Base-by-base conservation (phyloP, 129 eudicot species). In the Deinandra increscens region DNA sequence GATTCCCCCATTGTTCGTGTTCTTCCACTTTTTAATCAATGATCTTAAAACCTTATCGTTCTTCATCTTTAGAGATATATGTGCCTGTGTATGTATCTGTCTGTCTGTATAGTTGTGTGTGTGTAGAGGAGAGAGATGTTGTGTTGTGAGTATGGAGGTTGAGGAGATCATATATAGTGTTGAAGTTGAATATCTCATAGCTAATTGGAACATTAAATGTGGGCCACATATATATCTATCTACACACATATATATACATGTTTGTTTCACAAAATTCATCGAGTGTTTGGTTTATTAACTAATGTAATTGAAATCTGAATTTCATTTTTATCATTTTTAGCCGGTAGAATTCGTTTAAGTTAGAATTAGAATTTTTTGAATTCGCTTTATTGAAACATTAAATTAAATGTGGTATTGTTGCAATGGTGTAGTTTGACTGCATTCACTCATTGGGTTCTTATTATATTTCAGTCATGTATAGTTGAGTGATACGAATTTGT, bases 21-120 rank as follows among this genome's bases (percentile, higher is more conserved):
- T 80, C 64, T 58, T 68, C 72, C 84, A 74, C 84, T 75, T 80
- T 65, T 64, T 80, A 44, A 64, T 50, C 76, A 62, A 70, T 39
- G 74, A 69, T 61, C 70, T 75, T 14, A 80, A 10, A 39, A 62
- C 78, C 48, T 79, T 73, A 5, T 66, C 65, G 54, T 38, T 75
- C 77, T 74, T 69, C 71, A 29, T 80, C 51, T 39, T 80, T 45
- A 42, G 17, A 39, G 23, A 2, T 55, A 36, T 61, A 4, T 42
- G 12, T 55, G 23, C 3, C 31, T 26, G 31, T 26, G 31, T 26
- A 26, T 26, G 31, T 26, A 26, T 26, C 31, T 26, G 31, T 26
- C 31, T 26, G 31, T 26, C 42, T 41, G 13, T 15, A 36, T 19
- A 7, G 5, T 26, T 46, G 39, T 12, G 54, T 63, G 50, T 48